phyloP scores from a whole-genome alignment of 140 eudicot genomes.

The Oenanthe javanica region DNA sequence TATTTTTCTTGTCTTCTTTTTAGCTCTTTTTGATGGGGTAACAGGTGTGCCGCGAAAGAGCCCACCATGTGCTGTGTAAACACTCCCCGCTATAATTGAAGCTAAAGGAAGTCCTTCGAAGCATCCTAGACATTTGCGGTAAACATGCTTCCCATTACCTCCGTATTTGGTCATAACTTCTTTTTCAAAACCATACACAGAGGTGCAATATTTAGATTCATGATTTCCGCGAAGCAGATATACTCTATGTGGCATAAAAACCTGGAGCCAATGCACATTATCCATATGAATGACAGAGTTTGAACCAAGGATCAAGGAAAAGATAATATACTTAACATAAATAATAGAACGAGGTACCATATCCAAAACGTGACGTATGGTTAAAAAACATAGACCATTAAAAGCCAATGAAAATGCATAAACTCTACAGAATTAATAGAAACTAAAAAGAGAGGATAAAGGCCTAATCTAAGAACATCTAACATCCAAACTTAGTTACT shows the following conservation, averaged over 20 bases:
- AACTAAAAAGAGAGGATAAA: neutral
- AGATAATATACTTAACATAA: neutral
- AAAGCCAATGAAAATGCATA: neutral
- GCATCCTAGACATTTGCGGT: constrained; percentile 88
- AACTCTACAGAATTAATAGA: neutral
- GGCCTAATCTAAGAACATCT: neutral
- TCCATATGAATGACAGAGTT: neutral
- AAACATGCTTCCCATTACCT: constrained; percentile 81
- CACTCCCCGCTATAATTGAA: constrained; percentile 80
- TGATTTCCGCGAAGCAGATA: constrained; percentile 94
- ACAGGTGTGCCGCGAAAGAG: constrained; percentile 63
- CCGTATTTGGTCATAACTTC: constrained; percentile 86
- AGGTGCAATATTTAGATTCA: constrained; percentile 89
- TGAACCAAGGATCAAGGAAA: neutral
- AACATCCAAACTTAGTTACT: neutral
- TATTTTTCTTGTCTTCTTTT: constrained; percentile 81
- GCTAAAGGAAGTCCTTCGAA: constrained; percentile 99
- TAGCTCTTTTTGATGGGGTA: constrained; percentile 62
- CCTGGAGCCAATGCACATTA: constrained; percentile 34
- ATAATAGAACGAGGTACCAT: neutral
- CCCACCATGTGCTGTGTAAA: constrained; percentile 98
- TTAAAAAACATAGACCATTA: neutral
- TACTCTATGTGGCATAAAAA: constrained; percentile 81
- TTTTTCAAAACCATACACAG: constrained; percentile 90
- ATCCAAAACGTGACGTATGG: neutral